These are phyloP conservation scores for Pseudopithomyces chartarum DNA, from an alignment of 2,329 filamentous ascomycete genomes.

Conservation along the genomic window DNA sequence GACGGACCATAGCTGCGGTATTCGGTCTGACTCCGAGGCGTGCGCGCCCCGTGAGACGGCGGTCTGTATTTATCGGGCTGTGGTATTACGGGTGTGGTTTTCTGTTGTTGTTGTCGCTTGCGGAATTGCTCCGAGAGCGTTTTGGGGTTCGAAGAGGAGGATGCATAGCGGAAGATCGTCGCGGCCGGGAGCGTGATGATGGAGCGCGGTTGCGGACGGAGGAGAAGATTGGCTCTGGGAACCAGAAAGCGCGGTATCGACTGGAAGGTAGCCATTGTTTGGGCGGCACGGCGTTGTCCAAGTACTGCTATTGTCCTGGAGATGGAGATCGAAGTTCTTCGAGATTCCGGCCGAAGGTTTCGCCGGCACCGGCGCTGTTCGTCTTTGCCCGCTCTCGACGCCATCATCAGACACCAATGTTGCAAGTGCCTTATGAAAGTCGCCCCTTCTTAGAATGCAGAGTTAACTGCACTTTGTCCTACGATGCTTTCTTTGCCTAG, in stretches of 20 bases:
- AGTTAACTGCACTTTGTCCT: not conserved
- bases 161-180: slow-evolving; percentile 38
- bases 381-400: not conserved
- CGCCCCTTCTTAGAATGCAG: too few relatives aligned
- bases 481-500: not conserved
- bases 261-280: slow-evolving; percentile 38
- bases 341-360: slow-evolving; percentile 17
- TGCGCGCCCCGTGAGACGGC: slow-evolving; percentile 80
- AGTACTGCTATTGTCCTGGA: slow-evolving; percentile 22
- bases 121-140: slow-evolving; percentile 39
- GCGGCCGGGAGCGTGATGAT: slow-evolving; percentile 21
- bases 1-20: slow-evolving; percentile 77
- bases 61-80: slow-evolving; percentile 90
- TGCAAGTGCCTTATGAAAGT: too few relatives aligned
- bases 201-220: slow-evolving; percentile 28
- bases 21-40: slow-evolving; percentile 59
- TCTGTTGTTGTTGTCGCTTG: slow-evolving; percentile 34
- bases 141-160: slow-evolving; percentile 24
- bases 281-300: slow-evolving; percentile 16
- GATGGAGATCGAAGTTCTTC: slow-evolving; percentile 12
- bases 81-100: slow-evolving; percentile 64
- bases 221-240: slow-evolving; percentile 28
- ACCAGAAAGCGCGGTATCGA: slow-evolving; percentile 44
- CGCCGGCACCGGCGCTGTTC: not conserved
- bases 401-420: too few relatives aligned